Percentiles rank a stretch among this genome's conserved stretches.
These are phyloP conservation scores for Microcera coccophila DNA, from an alignment of 2,329 filamentous ascomycete genomes.

Conservation along the genomic window DNA sequence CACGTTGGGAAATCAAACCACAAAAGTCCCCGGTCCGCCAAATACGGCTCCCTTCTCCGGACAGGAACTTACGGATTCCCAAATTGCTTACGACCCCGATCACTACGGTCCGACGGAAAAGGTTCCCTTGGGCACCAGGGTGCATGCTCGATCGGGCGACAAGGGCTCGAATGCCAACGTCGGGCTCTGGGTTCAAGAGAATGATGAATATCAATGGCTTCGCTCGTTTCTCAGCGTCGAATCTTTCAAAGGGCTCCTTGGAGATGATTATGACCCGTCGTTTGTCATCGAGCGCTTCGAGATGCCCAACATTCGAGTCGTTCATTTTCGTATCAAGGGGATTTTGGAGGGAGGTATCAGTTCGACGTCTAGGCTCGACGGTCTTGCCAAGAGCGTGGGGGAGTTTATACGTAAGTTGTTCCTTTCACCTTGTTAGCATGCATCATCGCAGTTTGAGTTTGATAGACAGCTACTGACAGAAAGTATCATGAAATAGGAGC, in stretches of 20 bases:
- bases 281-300: slow-evolving; percentile 44
- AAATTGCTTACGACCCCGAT: no score
- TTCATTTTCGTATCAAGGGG: slow-evolving; percentile 46
- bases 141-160: slow-evolving; percentile 32
- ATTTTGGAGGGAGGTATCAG: slow-evolving; percentile 44
- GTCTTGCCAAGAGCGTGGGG: slow-evolving; percentile 49
- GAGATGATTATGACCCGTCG: slow-evolving; percentile 39
- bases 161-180: slow-evolving; percentile 34
- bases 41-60: no score
- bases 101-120: background rate
- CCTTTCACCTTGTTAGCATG: no score
- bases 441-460: no score
- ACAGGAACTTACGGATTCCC: no score
- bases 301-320: slow-evolving; percentile 38
- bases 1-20: no score
- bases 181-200: slow-evolving; percentile 35
- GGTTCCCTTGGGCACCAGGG: slow-evolving; percentile 28
- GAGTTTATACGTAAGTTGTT: no score
- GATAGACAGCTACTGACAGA: no score
- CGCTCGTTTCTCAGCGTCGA: slow-evolving; percentile 35
- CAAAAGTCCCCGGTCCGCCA: no score
- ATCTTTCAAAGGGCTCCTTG: slow-evolving; percentile 38
- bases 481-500: no score
- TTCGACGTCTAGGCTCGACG: slow-evolving; percentile 44
- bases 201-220: slow-evolving; percentile 40